Base-by-base conservation (phyloP, 1,284 basidiomycete species). In the Crucibulum parvulum region DNA sequence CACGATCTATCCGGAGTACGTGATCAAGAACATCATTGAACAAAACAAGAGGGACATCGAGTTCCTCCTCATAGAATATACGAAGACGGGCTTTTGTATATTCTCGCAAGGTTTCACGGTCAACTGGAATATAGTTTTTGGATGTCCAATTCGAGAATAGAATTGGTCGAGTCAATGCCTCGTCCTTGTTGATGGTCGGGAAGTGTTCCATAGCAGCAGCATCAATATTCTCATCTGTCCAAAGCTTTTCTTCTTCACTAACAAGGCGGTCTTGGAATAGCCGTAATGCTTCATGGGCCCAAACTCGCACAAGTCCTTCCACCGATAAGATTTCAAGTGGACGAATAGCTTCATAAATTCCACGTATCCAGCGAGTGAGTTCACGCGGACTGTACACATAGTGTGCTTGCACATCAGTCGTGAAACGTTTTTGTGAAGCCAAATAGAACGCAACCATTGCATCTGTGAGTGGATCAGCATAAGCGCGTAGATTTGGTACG, bases 371-470 rank as follows among this genome's bases (percentile, higher is more conserved):
- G 55, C 98, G 89, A 8, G 98, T 99, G 48, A 99, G 88, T 75
- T 99, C 98, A 85, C 98, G 95, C 71, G 98, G 98, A 83, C 92
- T 95, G 85, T 99, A 99, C 52, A 99, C 93, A 76, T 99, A 99
- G 76, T 99, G 98, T 0, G 97, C 98, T 77, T 99, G 98, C 18
- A 91, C 80, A 71, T 99, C 97, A 15, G 96, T 92, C 0, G 97
- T 99, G 79, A 99, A 99, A 9, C 88, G 89, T 67, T 90, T 91
- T 78, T 99, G 97, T 8, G 97, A 99, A 0, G 91, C 92, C 45
- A 96, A 85, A 76, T 98, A 99, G 79, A 99, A 96, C 6, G 89
- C 82, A 59, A 99, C 97, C 98, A 99, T 99, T 6, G 97, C 95
- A 67, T 96, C 92, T 15, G 98, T 99, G 65, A 99, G 89, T 3